Base-by-base conservation (phyloP, 2,329 filamentous ascomycete species). In the Botryotinia narcissicola region DNA sequence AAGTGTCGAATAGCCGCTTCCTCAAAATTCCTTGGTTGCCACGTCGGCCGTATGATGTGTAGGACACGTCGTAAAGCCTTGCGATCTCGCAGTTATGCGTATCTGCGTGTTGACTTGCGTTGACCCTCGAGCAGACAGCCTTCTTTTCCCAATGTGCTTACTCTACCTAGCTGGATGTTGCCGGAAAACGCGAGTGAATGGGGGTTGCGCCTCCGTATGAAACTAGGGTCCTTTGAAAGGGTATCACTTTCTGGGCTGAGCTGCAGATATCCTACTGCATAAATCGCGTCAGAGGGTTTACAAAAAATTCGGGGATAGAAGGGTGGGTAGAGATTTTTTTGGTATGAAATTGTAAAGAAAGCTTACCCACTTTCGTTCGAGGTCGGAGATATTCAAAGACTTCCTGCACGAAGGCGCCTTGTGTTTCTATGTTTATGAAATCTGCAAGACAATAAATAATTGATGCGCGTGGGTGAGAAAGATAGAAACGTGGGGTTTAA, bases 1-100 rank as follows among this genome's bases (percentile, higher is more conserved):
- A 85, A 83, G 78, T 79, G 73, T 77, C 76, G 79, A 78, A 75
- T 77, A 77, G 75, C 68, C 74, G 76, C 77, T 76, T 77, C 72
- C 75, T 75, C 72, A 66, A 75, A 78, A 75, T 79, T 79, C 77
- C 78, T 80, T 80, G 78, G 77, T 76, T 79, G 79, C 77, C 78
- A 79, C 78, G 79, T 75, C 76, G 77, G 74, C 76, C 70, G 75
- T 75, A 72, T 78, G 77, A 76, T 76, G 74, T 77, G 77, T 77
- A 73, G 73, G 72, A 74, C 74, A 75, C 72, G 74, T 73, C 70
- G 72, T 74, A 72, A 75, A 75, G 75, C 75, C 74, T 66, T 75
- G 68, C 72, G 74, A 74, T 74, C 73, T 74, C 72, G 75, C 75
- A 74, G 72, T 75, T 73, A 77, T 77, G 76, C 75, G 74, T 71